Evolutionary conservation across 139 green algal genomes (phyloP).

Genomic region (Chlamydomonas sp.): DNA sequence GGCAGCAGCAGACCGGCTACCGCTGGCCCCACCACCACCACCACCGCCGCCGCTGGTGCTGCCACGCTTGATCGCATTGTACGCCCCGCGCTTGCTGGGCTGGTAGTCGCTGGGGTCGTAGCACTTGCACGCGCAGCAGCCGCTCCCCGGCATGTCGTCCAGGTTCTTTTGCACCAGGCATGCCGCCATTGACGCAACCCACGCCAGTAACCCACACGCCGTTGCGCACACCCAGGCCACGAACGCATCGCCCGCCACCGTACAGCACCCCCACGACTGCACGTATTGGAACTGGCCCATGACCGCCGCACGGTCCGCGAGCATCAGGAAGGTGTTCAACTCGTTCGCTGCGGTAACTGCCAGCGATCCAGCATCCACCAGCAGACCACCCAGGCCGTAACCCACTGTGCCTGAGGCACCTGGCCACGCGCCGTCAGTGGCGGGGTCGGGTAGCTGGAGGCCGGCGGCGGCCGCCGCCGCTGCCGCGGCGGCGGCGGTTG

Average conservation of each 20-base stretch:
- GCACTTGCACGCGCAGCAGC: slow-evolving; percentile 18
- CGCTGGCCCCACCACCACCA: no score
- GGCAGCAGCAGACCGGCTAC: no score
- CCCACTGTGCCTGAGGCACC: slow-evolving; percentile 6
- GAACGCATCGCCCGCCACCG: neutral
- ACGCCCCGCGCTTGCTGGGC: neutral
- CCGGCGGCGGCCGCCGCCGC: neutral
- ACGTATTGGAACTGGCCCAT: neutral
- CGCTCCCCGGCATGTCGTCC: slow-evolving; percentile 4
- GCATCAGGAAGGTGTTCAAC: neutral
- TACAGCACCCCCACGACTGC: slow-evolving; percentile 14
- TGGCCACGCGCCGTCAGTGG: neutral
- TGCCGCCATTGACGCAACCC: neutral
- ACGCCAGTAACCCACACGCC: slow-evolving; percentile 14
- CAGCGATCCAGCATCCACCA: neutral
- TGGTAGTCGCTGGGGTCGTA: neutral
- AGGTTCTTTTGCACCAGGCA: slow-evolving; percentile 12
- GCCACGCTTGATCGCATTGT: no score
- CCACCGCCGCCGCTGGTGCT: no score
- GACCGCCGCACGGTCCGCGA: neutral
- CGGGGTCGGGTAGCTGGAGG: no score
- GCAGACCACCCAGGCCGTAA: neutral
- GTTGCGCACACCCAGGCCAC: slow-evolving; percentile 20
- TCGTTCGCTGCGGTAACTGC: neutral
- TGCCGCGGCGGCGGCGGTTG: neutral